Percentiles rank a stretch among this genome's conserved stretches.
Conservation (phyloP, 2,329 filamentous ascomycete species). For the Colletotrichum ledebouriae region DNA sequence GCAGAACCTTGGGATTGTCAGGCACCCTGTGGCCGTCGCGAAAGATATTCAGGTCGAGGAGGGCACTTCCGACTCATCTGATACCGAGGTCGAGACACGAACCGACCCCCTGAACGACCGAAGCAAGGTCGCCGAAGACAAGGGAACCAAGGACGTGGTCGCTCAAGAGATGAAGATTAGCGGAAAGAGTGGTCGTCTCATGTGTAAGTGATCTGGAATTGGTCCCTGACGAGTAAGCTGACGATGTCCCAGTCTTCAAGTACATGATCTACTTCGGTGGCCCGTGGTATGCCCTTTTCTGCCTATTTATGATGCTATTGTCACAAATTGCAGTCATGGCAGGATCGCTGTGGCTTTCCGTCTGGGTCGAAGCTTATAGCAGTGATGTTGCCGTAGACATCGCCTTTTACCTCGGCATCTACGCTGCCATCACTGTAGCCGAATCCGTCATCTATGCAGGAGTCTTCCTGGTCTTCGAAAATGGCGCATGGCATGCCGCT, state of each 20-base stretch:
- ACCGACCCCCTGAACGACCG: conserved; percentile 49
- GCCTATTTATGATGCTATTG: conserved; percentile 56
- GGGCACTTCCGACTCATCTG: conserved; percentile 46
- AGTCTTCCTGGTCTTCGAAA: conserved; percentile 63
- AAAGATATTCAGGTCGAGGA: conserved; percentile 54
- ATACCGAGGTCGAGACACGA: conserved; percentile 48
- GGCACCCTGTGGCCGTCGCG: conserved; percentile 59
- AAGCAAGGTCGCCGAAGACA: conserved; percentile 53
- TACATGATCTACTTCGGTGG: conserved; percentile 67
- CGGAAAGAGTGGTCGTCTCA: conserved; percentile 59
- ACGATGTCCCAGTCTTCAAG: conserved; percentile 55
- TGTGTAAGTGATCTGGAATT: conserved; percentile 51
- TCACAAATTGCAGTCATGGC: conserved; percentile 58
- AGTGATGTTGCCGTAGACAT: conserved; percentile 59
- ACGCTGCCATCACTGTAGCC: conserved; percentile 59
- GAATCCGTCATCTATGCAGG: conserved; percentile 59
- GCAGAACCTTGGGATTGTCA: conserved; percentile 60
- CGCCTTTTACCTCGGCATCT: conserved; percentile 67
- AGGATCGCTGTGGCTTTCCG: conserved; percentile 62
- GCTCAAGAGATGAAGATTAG: conserved; percentile 63
- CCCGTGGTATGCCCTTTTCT: conserved; percentile 56
- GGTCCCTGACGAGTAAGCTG: conserved; percentile 17
- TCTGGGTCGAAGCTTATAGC: conserved; percentile 67
- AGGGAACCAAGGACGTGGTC: conserved; percentile 57
- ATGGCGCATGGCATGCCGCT: conserved; percentile 69